Evolutionary conservation across 2,329 filamentous ascomycete species (phyloP).

Genomic region (Colletotrichum tamarilloi): DNA sequence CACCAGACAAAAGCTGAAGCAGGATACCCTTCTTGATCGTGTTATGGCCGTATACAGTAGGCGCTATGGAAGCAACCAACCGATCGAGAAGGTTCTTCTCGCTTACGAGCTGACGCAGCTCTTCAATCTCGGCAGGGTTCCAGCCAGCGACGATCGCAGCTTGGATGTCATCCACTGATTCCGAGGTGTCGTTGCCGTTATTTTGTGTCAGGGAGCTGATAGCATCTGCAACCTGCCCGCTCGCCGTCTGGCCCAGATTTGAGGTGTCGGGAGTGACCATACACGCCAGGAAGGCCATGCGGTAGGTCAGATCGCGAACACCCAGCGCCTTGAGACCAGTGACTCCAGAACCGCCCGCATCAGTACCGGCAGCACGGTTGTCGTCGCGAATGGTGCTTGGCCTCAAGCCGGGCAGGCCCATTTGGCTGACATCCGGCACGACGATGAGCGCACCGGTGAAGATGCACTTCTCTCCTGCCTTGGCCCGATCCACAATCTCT

Average conservation of each 20-base stretch:
- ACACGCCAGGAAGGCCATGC: conserved; percentile 94
- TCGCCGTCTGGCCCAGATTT: conserved; percentile 79
- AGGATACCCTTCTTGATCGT: conserved; percentile 98
- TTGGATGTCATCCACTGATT: conserved; percentile 86
- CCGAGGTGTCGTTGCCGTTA: conserved; percentile 72
- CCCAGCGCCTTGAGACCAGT: conserved; percentile 91
- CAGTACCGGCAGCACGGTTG: conserved; percentile 75
- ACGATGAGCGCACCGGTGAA: conserved; percentile 97
- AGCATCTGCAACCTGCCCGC: conserved; percentile 84
- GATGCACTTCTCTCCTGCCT: conserved; percentile 97
- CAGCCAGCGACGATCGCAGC: conserved; percentile 88
- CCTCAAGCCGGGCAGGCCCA: conserved; percentile 86
- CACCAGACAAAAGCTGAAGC: conserved; percentile 94
- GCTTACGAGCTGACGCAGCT: conserved; percentile 93
- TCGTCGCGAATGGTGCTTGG: conserved; percentile 89
- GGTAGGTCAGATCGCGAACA: conserved; percentile 94
- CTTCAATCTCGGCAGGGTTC: conserved; percentile 87
- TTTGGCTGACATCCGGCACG: conserved; percentile 94
- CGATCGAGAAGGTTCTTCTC: conserved; percentile 94
- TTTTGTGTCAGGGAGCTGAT: conserved; percentile 84
- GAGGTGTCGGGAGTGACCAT: conserved; percentile 94
- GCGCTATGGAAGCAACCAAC: conserved; percentile 91
- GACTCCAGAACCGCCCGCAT: conserved; percentile 86
- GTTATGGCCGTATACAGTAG: conserved; percentile 96
- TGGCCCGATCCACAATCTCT: conserved; percentile 96